phyloP scores from a whole-genome alignment of 768 basidiomycete genomes.

The Leccinum aurantiacum region DNA sequence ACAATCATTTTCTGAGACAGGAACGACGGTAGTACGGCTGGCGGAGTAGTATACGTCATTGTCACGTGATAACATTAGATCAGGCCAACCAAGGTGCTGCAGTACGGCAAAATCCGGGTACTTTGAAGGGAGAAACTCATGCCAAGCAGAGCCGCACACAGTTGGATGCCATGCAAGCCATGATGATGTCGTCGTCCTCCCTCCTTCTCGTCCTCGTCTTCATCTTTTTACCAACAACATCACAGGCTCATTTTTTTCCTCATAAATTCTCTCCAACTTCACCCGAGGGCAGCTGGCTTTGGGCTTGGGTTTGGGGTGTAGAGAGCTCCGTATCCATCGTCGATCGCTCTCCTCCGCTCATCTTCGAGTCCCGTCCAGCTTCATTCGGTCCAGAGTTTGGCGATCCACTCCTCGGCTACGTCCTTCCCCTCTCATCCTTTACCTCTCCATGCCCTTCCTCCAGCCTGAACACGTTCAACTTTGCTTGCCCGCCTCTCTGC shows the following conservation, averaged over 20 bases:
- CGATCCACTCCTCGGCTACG: slow-evolving; percentile 68
- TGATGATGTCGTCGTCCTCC: not conserved
- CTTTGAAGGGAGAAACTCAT: not conserved
- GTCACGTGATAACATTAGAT: not conserved
- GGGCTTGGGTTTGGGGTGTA: slow-evolving; percentile 69
- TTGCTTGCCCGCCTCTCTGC: slow-evolving; percentile 72
- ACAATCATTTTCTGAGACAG: too few relatives aligned
- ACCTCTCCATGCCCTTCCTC: slow-evolving; percentile 46
- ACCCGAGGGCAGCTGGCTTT: slow-evolving; percentile 51
- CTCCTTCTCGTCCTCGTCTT: not conserved
- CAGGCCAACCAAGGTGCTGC: not conserved
- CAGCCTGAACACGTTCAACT: slow-evolving; percentile 34
- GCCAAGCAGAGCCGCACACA: not conserved
- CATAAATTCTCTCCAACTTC: slow-evolving; percentile 41
- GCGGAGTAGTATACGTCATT: too few relatives aligned
- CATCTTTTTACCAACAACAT: not conserved
- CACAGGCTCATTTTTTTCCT: slow-evolving; percentile 21
- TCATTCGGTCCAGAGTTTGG: slow-evolving; percentile 74
- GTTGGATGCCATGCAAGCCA: not conserved
- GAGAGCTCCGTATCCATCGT: slow-evolving; percentile 74
- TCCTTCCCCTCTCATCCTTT: slow-evolving; percentile 69
- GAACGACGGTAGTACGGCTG: too few relatives aligned
- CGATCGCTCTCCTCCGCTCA: slow-evolving; percentile 68
- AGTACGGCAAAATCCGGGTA: not conserved
- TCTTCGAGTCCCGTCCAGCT: slow-evolving; percentile 70